Evolutionary conservation across 306 rosid species (phyloP).

Genomic region (Carpinus fangiana): DNA sequence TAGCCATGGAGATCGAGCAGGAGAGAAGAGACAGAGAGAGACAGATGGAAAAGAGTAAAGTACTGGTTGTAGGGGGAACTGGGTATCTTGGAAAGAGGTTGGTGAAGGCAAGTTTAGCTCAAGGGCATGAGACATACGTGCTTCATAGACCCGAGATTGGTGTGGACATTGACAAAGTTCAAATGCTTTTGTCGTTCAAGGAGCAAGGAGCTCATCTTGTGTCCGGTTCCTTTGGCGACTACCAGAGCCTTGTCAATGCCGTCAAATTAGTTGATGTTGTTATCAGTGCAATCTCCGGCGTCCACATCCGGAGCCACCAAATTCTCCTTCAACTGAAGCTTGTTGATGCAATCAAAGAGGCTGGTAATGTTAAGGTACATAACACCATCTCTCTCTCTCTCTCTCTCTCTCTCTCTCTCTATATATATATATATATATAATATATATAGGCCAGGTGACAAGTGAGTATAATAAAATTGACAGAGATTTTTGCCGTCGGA

Average conservation of each 20-base stretch:
- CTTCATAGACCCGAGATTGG: slow-evolving; percentile 67
- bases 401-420: too few species aligned
- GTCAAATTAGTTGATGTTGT: slow-evolving; percentile 69
- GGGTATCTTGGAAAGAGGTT: slow-evolving; percentile 78
- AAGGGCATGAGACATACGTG: slow-evolving; percentile 61
- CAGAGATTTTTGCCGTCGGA: slow-evolving; percentile 83
- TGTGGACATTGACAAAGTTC: slow-evolving; percentile 68
- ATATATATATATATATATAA: too few species aligned
- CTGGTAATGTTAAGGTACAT: slow-evolving; percentile 64
- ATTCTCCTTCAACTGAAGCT: slow-evolving; percentile 73
- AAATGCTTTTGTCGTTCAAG: slow-evolving; percentile 60
- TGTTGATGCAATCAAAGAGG: slow-evolving; percentile 66
- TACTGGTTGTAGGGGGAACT: slow-evolving; percentile 73
- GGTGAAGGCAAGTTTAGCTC: slow-evolving; percentile 59
- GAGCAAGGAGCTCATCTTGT: slow-evolving; percentile 60
- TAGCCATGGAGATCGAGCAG: background rate
- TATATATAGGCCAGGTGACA: too few species aligned
- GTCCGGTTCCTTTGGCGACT: slow-evolving; percentile 47
- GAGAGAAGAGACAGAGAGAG: background rate
- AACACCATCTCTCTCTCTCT: background rate
- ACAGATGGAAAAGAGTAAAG: slow-evolving; percentile 47
- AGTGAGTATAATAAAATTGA: too few species aligned
- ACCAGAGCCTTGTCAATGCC: slow-evolving; percentile 57
- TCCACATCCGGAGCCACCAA: slow-evolving; percentile 64
- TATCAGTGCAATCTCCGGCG: slow-evolving; percentile 69